Percentiles rank a stretch among this genome's conserved stretches.
These are phyloP conservation scores for Groenewaldozyma tartarivorans DNA, from an alignment of 805 yeast genomes.

Conservation along the genomic window DNA sequence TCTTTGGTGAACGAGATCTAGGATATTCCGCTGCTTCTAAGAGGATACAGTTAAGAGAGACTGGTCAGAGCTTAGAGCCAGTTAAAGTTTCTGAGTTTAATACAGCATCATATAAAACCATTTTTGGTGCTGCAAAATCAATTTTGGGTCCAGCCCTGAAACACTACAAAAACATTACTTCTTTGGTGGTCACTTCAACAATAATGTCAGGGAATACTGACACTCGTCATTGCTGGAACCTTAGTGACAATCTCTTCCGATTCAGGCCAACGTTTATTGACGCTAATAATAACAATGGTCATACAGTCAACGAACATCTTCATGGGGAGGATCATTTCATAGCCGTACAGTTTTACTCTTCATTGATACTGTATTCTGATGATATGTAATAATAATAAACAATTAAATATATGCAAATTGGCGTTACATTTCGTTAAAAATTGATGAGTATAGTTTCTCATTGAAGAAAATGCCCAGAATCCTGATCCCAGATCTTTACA, in stretches of 20 bases:
- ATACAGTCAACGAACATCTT: slow-evolving; percentile 1
- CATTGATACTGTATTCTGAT: slow-evolving; percentile 1
- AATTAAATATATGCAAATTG: no score
- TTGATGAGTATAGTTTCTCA: no score
- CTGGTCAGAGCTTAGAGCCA: background rate
- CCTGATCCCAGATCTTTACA: slow-evolving; percentile 7
- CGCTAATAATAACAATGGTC: background rate
- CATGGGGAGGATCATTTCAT: background rate
- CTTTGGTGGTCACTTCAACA: background rate
- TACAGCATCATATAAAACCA: background rate
- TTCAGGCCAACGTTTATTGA: background rate
- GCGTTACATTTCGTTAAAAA: slow-evolving; percentile 13
- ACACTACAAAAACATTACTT: background rate
- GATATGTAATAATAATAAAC: no score
- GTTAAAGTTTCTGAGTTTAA: background rate
- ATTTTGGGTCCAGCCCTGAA: background rate
- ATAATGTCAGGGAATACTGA: slow-evolving; percentile 1
- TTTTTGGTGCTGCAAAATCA: background rate
- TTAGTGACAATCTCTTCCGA: background rate
- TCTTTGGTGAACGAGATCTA: slow-evolving; percentile 23
- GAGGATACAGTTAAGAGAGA: background rate
- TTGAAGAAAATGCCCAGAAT: slow-evolving; percentile 7
- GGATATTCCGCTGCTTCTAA: background rate
- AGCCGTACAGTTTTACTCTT: background rate
- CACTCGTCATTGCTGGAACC: slow-evolving; percentile 2